Conservation (phyloP, 768 basidiomycete genomes). For the Lactarius quietus region DNA sequence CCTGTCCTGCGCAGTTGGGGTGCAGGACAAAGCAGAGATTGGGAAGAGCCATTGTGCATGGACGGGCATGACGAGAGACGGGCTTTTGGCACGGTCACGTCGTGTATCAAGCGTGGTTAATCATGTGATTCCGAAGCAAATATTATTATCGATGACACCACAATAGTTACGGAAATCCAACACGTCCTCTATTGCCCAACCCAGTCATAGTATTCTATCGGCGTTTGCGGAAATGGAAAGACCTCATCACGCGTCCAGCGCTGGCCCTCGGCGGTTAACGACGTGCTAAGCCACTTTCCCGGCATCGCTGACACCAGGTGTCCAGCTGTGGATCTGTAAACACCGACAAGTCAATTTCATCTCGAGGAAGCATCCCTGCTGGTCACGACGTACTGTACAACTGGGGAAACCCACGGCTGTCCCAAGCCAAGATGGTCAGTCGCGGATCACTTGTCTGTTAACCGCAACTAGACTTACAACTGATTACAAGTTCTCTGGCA, state of each 20-base stretch:
- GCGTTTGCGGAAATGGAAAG: conserved; percentile 17
- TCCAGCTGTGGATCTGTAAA: conserved; percentile 37
- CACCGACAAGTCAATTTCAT: conserved; percentile 22
- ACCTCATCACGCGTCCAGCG: not conserved
- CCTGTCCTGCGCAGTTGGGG: conserved; percentile 24
- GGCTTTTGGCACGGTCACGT: not conserved
- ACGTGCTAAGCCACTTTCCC: conserved; percentile 16
- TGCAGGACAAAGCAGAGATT: conserved; percentile 14
- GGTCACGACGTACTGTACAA: conserved; percentile 52
- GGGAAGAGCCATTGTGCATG: conserved; percentile 25
- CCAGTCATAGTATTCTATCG: conserved; percentile 10
- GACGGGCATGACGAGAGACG: not conserved
- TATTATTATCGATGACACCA: conserved; percentile 23
- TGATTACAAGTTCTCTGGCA: conserved; percentile 29
- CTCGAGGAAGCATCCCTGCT: conserved; percentile 14
- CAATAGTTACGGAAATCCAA: not conserved
- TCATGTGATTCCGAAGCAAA: conserved; percentile 3
- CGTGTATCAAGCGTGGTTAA: conserved; percentile 18
- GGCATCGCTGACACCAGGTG: conserved; percentile 35
- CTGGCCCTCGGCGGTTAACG: conserved; percentile 11
- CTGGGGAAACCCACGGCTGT: conserved; percentile 67
- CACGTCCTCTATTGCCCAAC: conserved; percentile 16
- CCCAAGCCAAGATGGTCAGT: conserved; percentile 8
- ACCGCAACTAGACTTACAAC: conserved; percentile 18
- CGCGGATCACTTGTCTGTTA: conserved; percentile 25